Evolutionary conservation across 2,329 filamentous ascomycete genomes (phyloP), one percentile per base, ranked within the genome.

Genomic region (Dothideomycetes sp.): DNA sequence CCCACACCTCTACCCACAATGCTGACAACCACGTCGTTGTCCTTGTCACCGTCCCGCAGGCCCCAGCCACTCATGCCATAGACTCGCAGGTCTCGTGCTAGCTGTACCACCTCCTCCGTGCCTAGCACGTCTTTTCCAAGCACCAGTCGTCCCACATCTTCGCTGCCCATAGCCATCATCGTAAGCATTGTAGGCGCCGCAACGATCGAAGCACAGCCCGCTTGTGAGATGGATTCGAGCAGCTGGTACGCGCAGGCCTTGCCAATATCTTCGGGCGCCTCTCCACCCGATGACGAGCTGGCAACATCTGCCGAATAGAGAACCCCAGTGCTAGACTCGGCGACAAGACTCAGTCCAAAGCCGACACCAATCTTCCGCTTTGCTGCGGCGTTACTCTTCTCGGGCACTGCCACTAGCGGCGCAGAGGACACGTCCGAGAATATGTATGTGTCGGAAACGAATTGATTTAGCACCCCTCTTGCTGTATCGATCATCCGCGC

Each of bases 151-250:
- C 91, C 91, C 11, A 98, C 87, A 60, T 98, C 91, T 58, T 96
- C 91, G 1, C 83, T 85, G 0, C 91, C 91, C 91, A 98, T 96
- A 24, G 88, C 86, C 91, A 98, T 98, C 46, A 98, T 68, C 14
- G 80, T 84, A 38, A 98, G 61, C 47, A 94, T 72, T 0, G 81
- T 89, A 3, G 76, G 69, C 4, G 80, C 79, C 2, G 85, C 83
- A 3, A 81, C 72, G 11, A 69, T 70, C 38, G 79, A 81, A 3
- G 84, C 83, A 57, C 86, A 94, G 1, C 91, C 91, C 9, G 88
- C 89, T 50, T 80, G 75, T 37, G 75, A 75, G 45, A 96, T 81
- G 16, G 78, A 73, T 61, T 96, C 88, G 10, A 98, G 67, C 37
- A 98, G 65, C 60, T 95, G 88, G 57, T 84, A 86, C 12, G 91